Conservation (phyloP, 2,329 filamentous ascomycete genomes). For the Ciborinia camelliae region DNA sequence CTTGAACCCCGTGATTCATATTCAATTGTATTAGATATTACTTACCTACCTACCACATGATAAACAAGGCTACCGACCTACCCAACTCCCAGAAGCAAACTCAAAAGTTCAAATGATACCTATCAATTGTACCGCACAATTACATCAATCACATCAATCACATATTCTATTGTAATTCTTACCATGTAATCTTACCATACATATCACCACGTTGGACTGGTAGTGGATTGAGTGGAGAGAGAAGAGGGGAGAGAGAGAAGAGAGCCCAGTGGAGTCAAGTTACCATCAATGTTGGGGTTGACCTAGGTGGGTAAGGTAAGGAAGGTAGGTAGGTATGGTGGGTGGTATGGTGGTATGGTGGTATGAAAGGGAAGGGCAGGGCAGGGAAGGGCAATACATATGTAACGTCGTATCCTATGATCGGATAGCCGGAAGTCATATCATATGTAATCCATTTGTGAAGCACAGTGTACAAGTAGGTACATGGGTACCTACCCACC, state of each 20-base stretch:
- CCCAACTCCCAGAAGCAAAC: too few relatives aligned
- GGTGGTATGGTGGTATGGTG: neutral
- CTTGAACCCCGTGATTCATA: neutral
- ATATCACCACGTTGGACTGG: neutral
- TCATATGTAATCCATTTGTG: neutral
- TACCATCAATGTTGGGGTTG: neutral
- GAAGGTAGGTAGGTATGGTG: too few relatives aligned
- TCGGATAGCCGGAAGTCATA: constrained; percentile 4
- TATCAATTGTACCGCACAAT: too few relatives aligned
- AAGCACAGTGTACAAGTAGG: too few relatives aligned
- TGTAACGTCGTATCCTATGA: constrained; percentile 19
- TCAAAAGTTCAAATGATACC: too few relatives aligned
- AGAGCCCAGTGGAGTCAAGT: too few relatives aligned
- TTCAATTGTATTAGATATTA: neutral
- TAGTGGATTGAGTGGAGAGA: constrained; percentile 2
- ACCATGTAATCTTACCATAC: too few relatives aligned
- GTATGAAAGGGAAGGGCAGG: neutral
- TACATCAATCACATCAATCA: too few relatives aligned
- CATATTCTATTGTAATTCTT: too few relatives aligned
- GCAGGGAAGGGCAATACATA: neutral
- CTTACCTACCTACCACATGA: neutral
- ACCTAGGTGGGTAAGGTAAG: too few relatives aligned
- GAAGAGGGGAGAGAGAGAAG: neutral
- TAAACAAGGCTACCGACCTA: too few relatives aligned
- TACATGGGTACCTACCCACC: too few relatives aligned